Evolutionary conservation across 2,329 filamentous ascomycete species (phyloP).

Genomic region (Cordyceps fumosorosea): DNA sequence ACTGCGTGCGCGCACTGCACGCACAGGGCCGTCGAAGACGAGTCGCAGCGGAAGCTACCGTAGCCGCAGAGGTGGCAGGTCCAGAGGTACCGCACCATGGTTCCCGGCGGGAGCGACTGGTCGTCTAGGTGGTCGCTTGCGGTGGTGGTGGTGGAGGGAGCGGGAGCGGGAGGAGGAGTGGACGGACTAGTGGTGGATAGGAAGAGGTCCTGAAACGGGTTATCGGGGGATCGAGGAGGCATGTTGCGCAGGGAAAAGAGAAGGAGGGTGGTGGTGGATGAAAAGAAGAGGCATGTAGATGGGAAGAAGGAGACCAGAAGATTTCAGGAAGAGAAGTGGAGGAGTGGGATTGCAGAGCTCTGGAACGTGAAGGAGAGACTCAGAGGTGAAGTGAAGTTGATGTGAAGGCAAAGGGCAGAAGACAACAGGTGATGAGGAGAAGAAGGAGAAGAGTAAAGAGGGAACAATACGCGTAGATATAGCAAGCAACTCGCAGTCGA

Average conservation of each 20-base stretch:
- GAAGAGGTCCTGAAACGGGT: background rate
- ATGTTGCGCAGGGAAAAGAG: background rate
- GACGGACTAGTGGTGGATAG: background rate
- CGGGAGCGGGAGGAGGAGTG: background rate
- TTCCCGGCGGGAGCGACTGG: background rate
- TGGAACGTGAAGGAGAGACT: constrained; percentile 9
- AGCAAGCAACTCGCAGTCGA: background rate
- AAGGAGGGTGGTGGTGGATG: background rate
- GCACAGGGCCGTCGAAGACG: background rate
- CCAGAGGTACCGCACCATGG: constrained; percentile 6
- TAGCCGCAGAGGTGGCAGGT: constrained; percentile 7
- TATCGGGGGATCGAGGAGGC: background rate
- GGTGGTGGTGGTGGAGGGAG: too few relatives aligned
- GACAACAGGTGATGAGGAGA: background rate
- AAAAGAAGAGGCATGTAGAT: background rate
- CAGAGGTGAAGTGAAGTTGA: constrained; percentile 1
- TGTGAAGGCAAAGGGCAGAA: background rate
- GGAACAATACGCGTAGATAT: background rate
- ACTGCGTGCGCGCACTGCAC: constrained; percentile 2
- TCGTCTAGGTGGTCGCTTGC: background rate
- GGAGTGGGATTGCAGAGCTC: background rate
- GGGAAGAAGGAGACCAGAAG: background rate
- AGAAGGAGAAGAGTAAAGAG: background rate
- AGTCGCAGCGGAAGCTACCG: constrained; percentile 8
- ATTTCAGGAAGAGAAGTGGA: background rate